Percentiles rank a stretch among this genome's conserved stretches.
Conservation (phyloP, 2,329 filamentous ascomycete species). For the Talaromyces amestolkiae region DNA sequence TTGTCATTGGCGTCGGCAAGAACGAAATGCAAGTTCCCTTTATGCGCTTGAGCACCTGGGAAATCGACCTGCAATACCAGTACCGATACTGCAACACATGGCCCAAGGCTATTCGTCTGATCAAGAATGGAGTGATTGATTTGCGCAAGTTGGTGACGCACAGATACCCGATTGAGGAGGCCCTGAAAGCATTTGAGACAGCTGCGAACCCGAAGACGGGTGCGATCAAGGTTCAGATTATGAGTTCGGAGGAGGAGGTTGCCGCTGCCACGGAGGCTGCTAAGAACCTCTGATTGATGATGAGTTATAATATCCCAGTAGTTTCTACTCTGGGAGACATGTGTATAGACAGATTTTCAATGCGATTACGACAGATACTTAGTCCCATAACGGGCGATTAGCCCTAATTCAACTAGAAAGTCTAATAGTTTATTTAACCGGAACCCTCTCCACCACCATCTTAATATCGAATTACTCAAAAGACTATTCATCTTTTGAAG, state of each 20-base stretch:
- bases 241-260: slow-evolving; percentile 42
- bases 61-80: slow-evolving; percentile 94
- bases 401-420: not conserved
- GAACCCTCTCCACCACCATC: not conserved
- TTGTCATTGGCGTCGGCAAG: slow-evolving; percentile 92
- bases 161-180: slow-evolving; percentile 80
- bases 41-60: slow-evolving; percentile 84
- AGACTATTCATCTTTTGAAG: no score
- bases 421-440: not conserved
- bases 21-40: slow-evolving; percentile 95
- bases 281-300: not conserved
- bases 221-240: slow-evolving; percentile 97
- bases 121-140: slow-evolving; percentile 80
- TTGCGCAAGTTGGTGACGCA: slow-evolving; percentile 83
- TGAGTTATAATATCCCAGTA: not conserved
- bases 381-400: not conserved
- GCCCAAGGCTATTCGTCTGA: slow-evolving; percentile 85
- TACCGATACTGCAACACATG: slow-evolving; percentile 96
- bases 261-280: slow-evolving; percentile 18
- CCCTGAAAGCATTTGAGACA: slow-evolving; percentile 83
- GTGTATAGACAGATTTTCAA: slow-evolving; percentile 8
- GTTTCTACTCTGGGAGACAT: not conserved
- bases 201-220: slow-evolving; percentile 84
- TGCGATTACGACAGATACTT: not conserved
- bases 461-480: no score